phyloP scores from a whole-genome alignment of 2,329 filamentous ascomycete species.

The Sphaerulina musiva region DNA sequence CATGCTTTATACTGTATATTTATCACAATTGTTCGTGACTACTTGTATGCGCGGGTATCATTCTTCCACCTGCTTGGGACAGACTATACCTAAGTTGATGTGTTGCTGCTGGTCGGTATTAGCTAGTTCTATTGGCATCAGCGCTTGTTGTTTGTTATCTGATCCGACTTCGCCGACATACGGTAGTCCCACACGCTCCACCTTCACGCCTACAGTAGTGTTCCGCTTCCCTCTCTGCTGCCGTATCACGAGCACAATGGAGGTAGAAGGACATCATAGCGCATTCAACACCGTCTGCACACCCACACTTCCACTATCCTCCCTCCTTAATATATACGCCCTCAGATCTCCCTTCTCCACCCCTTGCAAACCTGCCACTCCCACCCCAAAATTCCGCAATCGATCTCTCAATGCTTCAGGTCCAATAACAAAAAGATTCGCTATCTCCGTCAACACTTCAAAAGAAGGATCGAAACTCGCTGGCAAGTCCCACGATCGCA shows the following conservation, averaged over 20 bases:
- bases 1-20: too few relatives aligned
- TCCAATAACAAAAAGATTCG: slow-evolving; percentile 90
- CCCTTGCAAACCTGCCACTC: slow-evolving; percentile 34
- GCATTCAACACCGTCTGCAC: slow-evolving; percentile 72
- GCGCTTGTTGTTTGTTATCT: slow-evolving; percentile 4
- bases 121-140: background rate
- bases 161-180: background rate
- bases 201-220: background rate
- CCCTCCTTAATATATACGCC: slow-evolving; percentile 75
- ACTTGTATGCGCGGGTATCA: too few relatives aligned
- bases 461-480: slow-evolving; percentile 53
- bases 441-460: slow-evolving; percentile 86
- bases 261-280: background rate
- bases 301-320: slow-evolving; percentile 73
- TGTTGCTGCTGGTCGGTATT: background rate
- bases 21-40: too few relatives aligned
- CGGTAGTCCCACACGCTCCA: background rate
- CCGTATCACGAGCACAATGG: background rate
- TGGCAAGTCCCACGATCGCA: slow-evolving; percentile 70
- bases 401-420: slow-evolving; percentile 49
- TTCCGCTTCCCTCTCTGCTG: background rate
- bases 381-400: slow-evolving; percentile 39
- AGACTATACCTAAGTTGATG: background rate
- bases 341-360: slow-evolving; percentile 56
- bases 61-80: background rate